Evolutionary conservation across 2,329 filamentous ascomycete genomes (phyloP), one percentile per base, ranked within the genome.

Genomic region (Dactylellina leptospora): DNA sequence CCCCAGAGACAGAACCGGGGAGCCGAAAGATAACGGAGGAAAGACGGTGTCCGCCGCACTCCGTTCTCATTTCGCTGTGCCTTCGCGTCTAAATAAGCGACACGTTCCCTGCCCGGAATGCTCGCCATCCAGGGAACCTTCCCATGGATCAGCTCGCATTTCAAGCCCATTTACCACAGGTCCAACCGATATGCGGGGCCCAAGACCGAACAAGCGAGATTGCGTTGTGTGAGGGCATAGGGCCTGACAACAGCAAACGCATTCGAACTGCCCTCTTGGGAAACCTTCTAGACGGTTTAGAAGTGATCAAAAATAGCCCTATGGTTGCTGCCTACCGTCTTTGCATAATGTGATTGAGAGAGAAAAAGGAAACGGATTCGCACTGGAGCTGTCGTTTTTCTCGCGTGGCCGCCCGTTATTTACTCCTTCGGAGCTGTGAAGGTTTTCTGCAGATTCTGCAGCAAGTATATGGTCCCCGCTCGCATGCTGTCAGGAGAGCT

Each of bases 61-160:
- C 68, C 68, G 68, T 60, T 47, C 40, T 10, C 48, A 36, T 40
- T 20, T 53, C 25, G 58, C 45, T 47, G 36, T 71, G 59, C 33
- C 5, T 47, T 63, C 59, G 68, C 68, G 68, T 55, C 68, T 64
- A 64, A 63, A 54, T 72, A 72, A 64, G 68, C 68, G 68, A 71
- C 18, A 47, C 5, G 45, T 63, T 27, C 63, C 63, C 33, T 42
- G 42, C 25, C 48, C 36, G 18, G 36, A 36, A 11, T 20, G 40
- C 42, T 28, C 22, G 60, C 33, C 18, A 47, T 53, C 25, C 42
- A 53, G 45, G 42, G 59, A 36, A 38, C 27, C 58, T 59, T 72
- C 68, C 68, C 68, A 72, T 72, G 68, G 68, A 72, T 64, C 30
- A 25, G 38, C 54, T 64, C 59, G 28, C 68, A 54, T 59, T 44